Percentiles rank a stretch among this genome's conserved stretches.
Evolutionary conservation across 345 rosid species (phyloP).

Genomic region (Alliaria petiolata): DNA sequence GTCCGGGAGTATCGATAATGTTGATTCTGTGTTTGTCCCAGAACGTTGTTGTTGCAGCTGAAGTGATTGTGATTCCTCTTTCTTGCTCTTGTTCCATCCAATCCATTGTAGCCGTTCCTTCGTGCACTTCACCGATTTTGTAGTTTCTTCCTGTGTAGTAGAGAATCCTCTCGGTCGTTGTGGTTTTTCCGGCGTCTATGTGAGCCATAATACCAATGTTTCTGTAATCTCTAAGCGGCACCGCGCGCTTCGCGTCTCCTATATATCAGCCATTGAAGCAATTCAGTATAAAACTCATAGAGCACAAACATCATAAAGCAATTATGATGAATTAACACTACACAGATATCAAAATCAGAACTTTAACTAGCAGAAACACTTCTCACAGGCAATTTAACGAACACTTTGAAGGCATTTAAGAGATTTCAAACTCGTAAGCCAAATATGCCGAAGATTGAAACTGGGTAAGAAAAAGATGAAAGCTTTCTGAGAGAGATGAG

Average conservation of each 20-base stretch:
- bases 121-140: conserved; percentile 97
- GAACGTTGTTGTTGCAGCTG: conserved; percentile 93
- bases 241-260: conserved; percentile 56
- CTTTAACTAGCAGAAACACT: background rate
- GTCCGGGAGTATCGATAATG: conserved; percentile 95
- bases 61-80: conserved; percentile 96
- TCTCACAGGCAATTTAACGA: conserved; percentile 27
- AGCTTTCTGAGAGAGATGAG: background rate
- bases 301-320: too few relatives aligned
- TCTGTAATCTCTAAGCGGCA: conserved; percentile 81
- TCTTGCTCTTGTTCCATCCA: conserved; percentile 99
- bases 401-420: conserved; percentile 21
- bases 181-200: conserved; percentile 96
- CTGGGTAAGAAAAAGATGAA: background rate
- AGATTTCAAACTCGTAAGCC: background rate
- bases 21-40: conserved; percentile 93
- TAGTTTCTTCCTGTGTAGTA: conserved; percentile 94
- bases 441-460: background rate
- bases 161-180: conserved; percentile 85
- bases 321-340: too few relatives aligned
- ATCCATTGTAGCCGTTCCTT: conserved; percentile 99
- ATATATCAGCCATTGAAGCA: background rate
- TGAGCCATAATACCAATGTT: conserved; percentile 99
- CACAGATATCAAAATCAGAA: too few relatives aligned
- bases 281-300: too few relatives aligned